Percentiles rank a stretch among this genome's conserved stretches.
These are phyloP conservation scores for Aspergillus sp. DNA, from an alignment of 2,329 filamentous ascomycete species.

Conservation along the genomic window DNA sequence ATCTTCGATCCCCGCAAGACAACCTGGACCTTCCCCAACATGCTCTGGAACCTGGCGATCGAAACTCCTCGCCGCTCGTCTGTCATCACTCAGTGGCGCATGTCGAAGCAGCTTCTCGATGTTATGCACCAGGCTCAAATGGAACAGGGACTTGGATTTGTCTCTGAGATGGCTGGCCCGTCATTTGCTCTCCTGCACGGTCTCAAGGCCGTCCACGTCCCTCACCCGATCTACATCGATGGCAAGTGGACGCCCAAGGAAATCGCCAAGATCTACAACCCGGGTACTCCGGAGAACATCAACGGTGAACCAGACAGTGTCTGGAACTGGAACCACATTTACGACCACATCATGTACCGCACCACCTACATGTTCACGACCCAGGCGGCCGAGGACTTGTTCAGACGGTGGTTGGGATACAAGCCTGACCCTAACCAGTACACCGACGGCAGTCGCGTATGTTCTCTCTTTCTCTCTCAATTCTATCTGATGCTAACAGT, in stretches of 20 bases:
- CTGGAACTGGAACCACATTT: constrained; percentile 25
- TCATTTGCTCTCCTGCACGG: constrained; percentile 69
- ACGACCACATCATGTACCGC: constrained; percentile 24
- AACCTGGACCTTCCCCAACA: constrained; percentile 67
- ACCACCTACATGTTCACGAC: constrained; percentile 24
- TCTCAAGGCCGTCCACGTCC: constrained; percentile 67
- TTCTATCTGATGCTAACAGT: constrained; percentile 1
- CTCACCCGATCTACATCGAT: constrained; percentile 55
- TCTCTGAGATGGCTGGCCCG: constrained; percentile 71
- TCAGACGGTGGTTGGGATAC: constrained; percentile 51
- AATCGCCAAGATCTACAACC: constrained; percentile 53
- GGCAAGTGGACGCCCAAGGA: constrained; percentile 52
- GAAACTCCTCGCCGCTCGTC: constrained; percentile 59
- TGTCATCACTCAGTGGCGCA: constrained; percentile 66
- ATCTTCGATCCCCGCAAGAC: constrained; percentile 68
- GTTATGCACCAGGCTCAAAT: constrained; percentile 70
- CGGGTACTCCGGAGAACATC: constrained; percentile 46
- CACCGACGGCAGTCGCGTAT: constrained; percentile 11
- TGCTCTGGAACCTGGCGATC: constrained; percentile 64
- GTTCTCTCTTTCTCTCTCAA: background rate
- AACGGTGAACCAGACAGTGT: constrained; percentile 41
- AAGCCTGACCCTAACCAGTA: constrained; percentile 10
- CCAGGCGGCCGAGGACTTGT: constrained; percentile 45
- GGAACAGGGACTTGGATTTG: constrained; percentile 67
- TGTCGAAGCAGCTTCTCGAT: constrained; percentile 61